Percentiles rank a stretch among this genome's conserved stretches.
These are phyloP conservation scores for Aschersonia sp. DNA, from an alignment of 2,329 filamentous ascomycete genomes.

Conservation along the genomic window DNA sequence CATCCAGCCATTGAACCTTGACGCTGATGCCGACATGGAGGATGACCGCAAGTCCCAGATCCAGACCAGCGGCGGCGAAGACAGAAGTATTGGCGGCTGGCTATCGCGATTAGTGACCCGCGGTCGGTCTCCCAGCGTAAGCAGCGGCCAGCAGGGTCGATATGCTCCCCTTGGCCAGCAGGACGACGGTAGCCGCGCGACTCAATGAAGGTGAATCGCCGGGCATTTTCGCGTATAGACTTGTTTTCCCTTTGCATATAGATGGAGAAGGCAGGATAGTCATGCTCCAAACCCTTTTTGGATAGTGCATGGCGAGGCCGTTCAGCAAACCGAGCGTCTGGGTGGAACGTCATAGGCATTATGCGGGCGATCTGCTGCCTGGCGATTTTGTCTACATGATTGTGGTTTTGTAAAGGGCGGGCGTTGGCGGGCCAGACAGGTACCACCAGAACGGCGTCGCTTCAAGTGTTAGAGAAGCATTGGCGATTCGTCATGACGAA, in stretches of 20 bases:
- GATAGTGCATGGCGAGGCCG: background rate
- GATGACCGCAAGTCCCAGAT: slow-evolving; percentile 28
- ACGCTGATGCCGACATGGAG: slow-evolving; percentile 50
- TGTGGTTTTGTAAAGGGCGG: no score
- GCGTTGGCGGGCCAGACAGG: no score
- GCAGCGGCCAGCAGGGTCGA: slow-evolving; percentile 23
- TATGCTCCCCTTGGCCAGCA: slow-evolving; percentile 27
- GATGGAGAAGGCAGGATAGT: slow-evolving; percentile 9
- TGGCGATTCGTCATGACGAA: no score
- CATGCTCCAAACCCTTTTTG: background rate
- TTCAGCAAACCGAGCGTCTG: background rate
- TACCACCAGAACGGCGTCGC: no score
- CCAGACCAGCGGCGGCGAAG: slow-evolving; percentile 16
- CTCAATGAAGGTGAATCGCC: slow-evolving; percentile 9
- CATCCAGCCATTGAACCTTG: slow-evolving; percentile 70
- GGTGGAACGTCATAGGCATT: no score
- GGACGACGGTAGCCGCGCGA: slow-evolving; percentile 18
- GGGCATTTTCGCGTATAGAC: slow-evolving; percentile 11
- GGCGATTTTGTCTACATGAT: background rate
- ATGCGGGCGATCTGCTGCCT: background rate
- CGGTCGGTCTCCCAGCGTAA: slow-evolving; percentile 21
- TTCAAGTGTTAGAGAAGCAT: no score
- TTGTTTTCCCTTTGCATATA: slow-evolving; percentile 20
- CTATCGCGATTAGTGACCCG: slow-evolving; percentile 24
- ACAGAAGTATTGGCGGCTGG: slow-evolving; percentile 36